Conservation (phyloP, 805 yeast species). For the Blastobotrys chiropterorum region DNA sequence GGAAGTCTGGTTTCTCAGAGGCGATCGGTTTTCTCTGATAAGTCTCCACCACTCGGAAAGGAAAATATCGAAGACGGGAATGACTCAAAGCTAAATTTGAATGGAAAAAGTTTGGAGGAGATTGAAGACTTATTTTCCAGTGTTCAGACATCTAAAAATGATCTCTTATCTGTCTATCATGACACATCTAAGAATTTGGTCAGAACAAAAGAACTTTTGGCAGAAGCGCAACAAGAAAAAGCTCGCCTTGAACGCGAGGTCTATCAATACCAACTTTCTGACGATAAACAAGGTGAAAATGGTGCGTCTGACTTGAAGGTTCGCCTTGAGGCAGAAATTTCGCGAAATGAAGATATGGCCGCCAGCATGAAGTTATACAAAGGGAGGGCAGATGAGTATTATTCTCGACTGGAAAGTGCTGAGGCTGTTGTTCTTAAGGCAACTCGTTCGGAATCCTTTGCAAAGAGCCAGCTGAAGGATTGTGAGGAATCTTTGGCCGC, state of each 20-base stretch:
- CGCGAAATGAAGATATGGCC: constrained; percentile 51
- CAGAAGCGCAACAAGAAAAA: constrained; percentile 23
- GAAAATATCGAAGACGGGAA: constrained; percentile 9
- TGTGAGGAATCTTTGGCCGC: constrained; percentile 40
- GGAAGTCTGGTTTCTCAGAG: neutral
- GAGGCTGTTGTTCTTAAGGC: constrained; percentile 66
- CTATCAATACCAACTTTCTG: constrained; percentile 4
- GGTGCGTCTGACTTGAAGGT: constrained; percentile 40
- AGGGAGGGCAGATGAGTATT: constrained; percentile 67
- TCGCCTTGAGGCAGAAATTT: constrained; percentile 48
- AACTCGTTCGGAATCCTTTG: constrained; percentile 51
- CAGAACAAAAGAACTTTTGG: constrained; percentile 19
- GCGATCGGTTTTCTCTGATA: neutral
- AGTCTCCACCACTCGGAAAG: constrained; percentile 6
- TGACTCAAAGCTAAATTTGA: constrained; percentile 1
- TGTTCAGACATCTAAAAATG: constrained; percentile 18
- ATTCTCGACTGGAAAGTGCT: constrained; percentile 65
- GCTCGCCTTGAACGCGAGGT: constrained; percentile 14
- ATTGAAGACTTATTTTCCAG: constrained; percentile 13
- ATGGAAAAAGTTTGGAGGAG: constrained; percentile 13
- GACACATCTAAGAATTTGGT: constrained; percentile 24
- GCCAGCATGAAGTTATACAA: constrained; percentile 57
- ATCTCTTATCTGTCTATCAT: constrained; percentile 22
- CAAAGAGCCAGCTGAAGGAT: constrained; percentile 49
- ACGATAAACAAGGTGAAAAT: neutral